phyloP scores from a whole-genome alignment of 805 yeast genomes.

The Sugiyamaella smithiae region DNA sequence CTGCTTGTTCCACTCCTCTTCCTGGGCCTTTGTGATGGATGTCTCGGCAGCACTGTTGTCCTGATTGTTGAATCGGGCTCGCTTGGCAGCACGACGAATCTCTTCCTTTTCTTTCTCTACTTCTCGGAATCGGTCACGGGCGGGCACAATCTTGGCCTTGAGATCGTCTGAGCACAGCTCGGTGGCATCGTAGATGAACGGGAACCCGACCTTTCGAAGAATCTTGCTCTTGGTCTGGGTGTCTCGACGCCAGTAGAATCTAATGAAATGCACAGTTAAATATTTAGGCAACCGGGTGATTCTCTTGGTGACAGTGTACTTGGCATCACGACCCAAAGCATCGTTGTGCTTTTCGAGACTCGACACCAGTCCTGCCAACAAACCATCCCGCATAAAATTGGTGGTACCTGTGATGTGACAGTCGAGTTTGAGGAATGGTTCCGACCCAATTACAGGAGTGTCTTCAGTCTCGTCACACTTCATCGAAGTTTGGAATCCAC shows the following conservation, averaged over 20 bases:
- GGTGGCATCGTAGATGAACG: constrained; percentile 75
- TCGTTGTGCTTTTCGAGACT: constrained; percentile 73
- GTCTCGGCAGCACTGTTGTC: constrained; percentile 30
- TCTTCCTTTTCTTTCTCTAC: constrained; percentile 74
- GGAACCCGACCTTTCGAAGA: constrained; percentile 90
- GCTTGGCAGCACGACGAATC: constrained; percentile 67
- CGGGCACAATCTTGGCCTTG: constrained; percentile 59
- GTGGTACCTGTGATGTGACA: constrained; percentile 87
- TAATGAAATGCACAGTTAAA: constrained; percentile 85
- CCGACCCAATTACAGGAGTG: constrained; percentile 44
- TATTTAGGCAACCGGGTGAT: constrained; percentile 82
- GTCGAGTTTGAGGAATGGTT: constrained; percentile 66
- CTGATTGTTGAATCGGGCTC: constrained; percentile 43
- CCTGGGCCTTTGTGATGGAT: constrained; percentile 22
- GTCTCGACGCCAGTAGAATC: constrained; percentile 95
- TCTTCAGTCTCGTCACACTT: constrained; percentile 60
- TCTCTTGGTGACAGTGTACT: constrained; percentile 54
- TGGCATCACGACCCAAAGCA: constrained; percentile 66
- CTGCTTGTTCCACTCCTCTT: constrained; percentile 27
- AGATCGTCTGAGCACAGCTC: constrained; percentile 82
- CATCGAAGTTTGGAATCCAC: constrained; percentile 60
- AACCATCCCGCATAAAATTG: constrained; percentile 84
- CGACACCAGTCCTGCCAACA: constrained; percentile 70
- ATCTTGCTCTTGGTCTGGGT: constrained; percentile 89
- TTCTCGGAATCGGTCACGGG: constrained; percentile 73